Conservation (phyloP, 2,329 filamentous ascomycete genomes). For the Pseudocercospora eumusae region DNA sequence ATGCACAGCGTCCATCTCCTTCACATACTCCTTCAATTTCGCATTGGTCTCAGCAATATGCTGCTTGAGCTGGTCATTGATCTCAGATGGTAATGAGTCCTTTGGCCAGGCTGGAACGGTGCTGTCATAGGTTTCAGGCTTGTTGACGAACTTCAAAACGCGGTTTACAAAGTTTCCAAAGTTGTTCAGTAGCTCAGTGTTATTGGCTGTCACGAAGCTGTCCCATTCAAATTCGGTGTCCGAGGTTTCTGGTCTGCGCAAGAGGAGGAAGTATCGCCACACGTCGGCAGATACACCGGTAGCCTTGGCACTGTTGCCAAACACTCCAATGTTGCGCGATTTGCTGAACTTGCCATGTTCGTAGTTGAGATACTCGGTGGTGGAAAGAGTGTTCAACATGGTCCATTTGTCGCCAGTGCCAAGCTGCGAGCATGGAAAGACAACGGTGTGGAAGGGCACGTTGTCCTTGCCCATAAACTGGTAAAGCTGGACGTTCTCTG, state of each 20-base stretch:
- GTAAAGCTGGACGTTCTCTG: slow-evolving; percentile 82
- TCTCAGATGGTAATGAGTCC: slow-evolving; percentile 51
- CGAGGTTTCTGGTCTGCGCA: slow-evolving; percentile 78
- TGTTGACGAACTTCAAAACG: slow-evolving; percentile 69
- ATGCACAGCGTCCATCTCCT: slow-evolving; percentile 69
- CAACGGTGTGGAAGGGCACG: slow-evolving; percentile 83
- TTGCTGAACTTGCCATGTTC: slow-evolving; percentile 92
- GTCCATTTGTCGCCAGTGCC: slow-evolving; percentile 87
- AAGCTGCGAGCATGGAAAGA: slow-evolving; percentile 85
- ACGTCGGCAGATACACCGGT: slow-evolving; percentile 82
- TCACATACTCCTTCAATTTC: slow-evolving; percentile 66
- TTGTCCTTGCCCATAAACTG: slow-evolving; percentile 97
- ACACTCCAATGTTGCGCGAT: slow-evolving; percentile 84
- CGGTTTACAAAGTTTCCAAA: slow-evolving; percentile 62
- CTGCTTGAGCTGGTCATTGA: slow-evolving; percentile 37
- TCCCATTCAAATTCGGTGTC: slow-evolving; percentile 92
- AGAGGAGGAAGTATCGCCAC: slow-evolving; percentile 91
- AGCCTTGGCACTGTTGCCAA: slow-evolving; percentile 84
- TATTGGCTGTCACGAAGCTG: slow-evolving; percentile 79
- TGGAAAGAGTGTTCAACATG: slow-evolving; percentile 82
- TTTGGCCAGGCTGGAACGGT: slow-evolving; percentile 56
- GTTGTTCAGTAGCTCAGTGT: slow-evolving; percentile 81
- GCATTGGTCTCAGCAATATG: slow-evolving; percentile 65
- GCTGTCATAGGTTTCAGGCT: slow-evolving; percentile 69
- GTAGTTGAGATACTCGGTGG: slow-evolving; percentile 87